Evolutionary conservation across 2,329 filamentous ascomycete genomes (phyloP).

Genomic region (Lachnellula occidentalis): DNA sequence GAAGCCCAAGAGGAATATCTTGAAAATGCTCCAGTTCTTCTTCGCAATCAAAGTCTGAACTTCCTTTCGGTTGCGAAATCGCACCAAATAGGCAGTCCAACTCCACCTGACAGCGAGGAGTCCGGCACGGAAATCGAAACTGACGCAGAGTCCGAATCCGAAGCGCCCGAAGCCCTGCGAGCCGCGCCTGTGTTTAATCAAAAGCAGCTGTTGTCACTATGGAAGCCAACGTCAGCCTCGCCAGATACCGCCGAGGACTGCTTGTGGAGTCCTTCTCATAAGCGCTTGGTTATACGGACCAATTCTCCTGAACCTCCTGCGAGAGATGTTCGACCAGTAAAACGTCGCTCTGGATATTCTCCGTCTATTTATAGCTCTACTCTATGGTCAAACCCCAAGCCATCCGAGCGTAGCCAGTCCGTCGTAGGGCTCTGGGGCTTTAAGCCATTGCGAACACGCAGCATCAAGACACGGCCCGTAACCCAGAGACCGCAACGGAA

Average conservation of each 20-base stretch:
- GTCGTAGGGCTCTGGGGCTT: slow-evolving; percentile 28
- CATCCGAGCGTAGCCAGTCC: slow-evolving; percentile 11
- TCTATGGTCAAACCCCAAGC: slow-evolving; percentile 27
- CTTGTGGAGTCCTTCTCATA: slow-evolving; percentile 24
- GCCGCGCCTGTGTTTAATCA: background rate
- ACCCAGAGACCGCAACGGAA: slow-evolving; percentile 50
- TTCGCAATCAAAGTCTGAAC: slow-evolving; percentile 36
- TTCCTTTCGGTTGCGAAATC: slow-evolving; percentile 36
- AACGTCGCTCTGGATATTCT: slow-evolving; percentile 12
- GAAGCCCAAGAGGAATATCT: slow-evolving; percentile 42
- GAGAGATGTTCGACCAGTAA: slow-evolving; percentile 23
- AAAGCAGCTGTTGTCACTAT: slow-evolving; percentile 15
- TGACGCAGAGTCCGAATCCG: slow-evolving; percentile 17
- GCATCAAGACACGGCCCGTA: slow-evolving; percentile 37
- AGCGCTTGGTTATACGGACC: slow-evolving; percentile 1
- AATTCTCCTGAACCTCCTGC: slow-evolving; percentile 24
- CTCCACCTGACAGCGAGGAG: slow-evolving; percentile 49
- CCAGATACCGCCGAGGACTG: slow-evolving; percentile 15
- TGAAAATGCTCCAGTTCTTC: slow-evolving; percentile 36
- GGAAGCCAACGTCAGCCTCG: slow-evolving; percentile 16
- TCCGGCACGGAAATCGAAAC: slow-evolving; percentile 30
- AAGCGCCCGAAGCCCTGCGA: background rate
- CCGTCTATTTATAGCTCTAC: slow-evolving; percentile 21
- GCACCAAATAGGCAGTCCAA: slow-evolving; percentile 43
- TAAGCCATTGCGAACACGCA: slow-evolving; percentile 22